phyloP scores from a whole-genome alignment of 1,139 yeast genomes.

The Blastobotrys ciferrii region DNA sequence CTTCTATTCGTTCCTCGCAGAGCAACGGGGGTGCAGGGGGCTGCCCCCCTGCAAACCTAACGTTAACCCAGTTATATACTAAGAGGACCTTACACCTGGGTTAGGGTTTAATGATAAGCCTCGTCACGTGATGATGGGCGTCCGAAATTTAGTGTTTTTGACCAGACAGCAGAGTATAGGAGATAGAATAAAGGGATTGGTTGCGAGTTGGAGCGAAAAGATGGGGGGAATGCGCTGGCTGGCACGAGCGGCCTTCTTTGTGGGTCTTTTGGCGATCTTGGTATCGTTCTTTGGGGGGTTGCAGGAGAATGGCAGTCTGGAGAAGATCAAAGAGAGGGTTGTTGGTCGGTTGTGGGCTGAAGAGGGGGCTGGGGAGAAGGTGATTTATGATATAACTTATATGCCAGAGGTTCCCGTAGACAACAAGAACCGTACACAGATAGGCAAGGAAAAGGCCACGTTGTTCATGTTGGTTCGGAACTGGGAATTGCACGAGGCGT shows the following conservation, averaged over 20 bases:
- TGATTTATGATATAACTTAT: constrained; percentile 27
- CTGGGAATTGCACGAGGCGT: constrained; percentile 60
- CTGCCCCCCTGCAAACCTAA: no score
- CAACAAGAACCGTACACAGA: constrained; percentile 36
- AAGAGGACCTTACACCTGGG: no score
- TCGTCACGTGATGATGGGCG: no score
- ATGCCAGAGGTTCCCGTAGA: constrained; percentile 26
- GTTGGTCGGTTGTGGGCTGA: neutral
- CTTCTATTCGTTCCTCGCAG: no score
- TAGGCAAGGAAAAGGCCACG: constrained; percentile 57
- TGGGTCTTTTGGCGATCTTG: neutral
- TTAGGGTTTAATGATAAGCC: no score
- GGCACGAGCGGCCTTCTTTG: neutral
- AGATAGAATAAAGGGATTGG: neutral
- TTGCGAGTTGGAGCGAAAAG: neutral
- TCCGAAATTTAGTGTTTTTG: no score
- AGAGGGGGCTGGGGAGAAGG: neutral
- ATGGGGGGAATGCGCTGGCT: neutral
- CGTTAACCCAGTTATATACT: no score
- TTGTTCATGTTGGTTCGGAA: constrained; percentile 73
- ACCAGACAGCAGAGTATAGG: neutral
- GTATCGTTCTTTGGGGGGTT: neutral
- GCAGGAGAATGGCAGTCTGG: neutral
- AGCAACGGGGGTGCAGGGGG: no score
- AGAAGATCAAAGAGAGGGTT: neutral